A percentile compares a stretch with the other conserved stretches of the same genome.
These are phyloP conservation scores for Lupinus albus DNA, from an alignment of 306 rosid genomes.

Conservation along the genomic window DNA sequence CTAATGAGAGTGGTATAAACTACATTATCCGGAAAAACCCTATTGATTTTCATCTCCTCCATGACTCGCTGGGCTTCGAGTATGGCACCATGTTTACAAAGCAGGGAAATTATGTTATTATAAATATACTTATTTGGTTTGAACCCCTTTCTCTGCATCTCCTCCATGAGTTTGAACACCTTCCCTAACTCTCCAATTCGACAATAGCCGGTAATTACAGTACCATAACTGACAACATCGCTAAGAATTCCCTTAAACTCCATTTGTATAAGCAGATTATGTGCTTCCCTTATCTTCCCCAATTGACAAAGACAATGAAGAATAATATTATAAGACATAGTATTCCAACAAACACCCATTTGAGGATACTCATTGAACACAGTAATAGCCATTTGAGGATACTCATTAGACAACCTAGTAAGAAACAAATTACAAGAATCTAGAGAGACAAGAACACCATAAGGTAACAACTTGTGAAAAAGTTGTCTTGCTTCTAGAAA, in stretches of 20 bases:
- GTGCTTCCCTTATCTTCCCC: constrained; percentile 78
- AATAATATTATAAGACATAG: constrained; percentile 65
- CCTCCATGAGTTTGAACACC: constrained; percentile 71
- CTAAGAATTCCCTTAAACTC: constrained; percentile 63
- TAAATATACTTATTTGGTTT: constrained; percentile 64
- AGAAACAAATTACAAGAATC: constrained; percentile 82
- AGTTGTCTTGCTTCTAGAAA: constrained; percentile 63
- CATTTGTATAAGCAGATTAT: constrained; percentile 70
- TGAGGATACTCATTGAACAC: constrained; percentile 63
- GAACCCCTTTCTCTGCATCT: constrained; percentile 64
- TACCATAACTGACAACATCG: constrained; percentile 81
- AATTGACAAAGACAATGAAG: constrained; percentile 63
- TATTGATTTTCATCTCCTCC: constrained; percentile 59
- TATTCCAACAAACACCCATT: constrained; percentile 74
- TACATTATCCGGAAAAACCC: constrained; percentile 69
- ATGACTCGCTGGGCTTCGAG: constrained; percentile 61
- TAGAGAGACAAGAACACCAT: constrained; percentile 65
- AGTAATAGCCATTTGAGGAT: constrained; percentile 55
- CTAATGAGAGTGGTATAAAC: constrained; percentile 75
- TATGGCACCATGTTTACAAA: constrained; percentile 62
- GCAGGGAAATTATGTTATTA: constrained; percentile 62
- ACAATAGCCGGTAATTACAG: constrained; percentile 74
- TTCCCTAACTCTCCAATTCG: constrained; percentile 54
- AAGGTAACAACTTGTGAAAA: constrained; percentile 62
- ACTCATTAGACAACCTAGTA: constrained; percentile 56